Percentiles rank a stretch among this genome's conserved stretches.
These are phyloP conservation scores for Aspergillus sojae DNA, from an alignment of 2,329 filamentous ascomycete species.

Conservation along the genomic window DNA sequence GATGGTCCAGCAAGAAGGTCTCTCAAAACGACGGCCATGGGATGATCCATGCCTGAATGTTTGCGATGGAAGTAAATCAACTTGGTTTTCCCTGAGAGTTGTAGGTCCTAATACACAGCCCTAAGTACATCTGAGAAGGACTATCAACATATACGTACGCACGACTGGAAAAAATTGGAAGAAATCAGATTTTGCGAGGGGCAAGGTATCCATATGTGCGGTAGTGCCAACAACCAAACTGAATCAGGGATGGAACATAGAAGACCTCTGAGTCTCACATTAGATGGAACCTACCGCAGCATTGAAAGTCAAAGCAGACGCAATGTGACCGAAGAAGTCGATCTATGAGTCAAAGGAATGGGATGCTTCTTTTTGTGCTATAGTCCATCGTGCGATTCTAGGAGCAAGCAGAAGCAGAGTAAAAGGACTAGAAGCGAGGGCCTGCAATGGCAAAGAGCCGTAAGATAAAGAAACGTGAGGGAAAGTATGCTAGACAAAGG, in stretches of 20 bases:
- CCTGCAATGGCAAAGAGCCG: not conserved
- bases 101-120: not conserved
- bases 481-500: conserved; percentile 4
- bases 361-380: not conserved
- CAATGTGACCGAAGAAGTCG: not conserved
- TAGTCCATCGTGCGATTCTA: not conserved
- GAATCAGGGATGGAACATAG: not conserved
- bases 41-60: not conserved
- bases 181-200: no score
- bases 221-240: not conserved
- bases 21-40: not conserved
- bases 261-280: not conserved
- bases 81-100: not conserved
- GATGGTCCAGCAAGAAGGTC: not conserved
- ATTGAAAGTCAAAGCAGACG: not conserved
- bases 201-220: not conserved
- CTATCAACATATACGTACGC: not conserved
- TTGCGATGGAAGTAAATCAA: not conserved
- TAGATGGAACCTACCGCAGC: not conserved
- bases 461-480: conserved; percentile 7
- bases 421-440: not conserved
- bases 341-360: not conserved
- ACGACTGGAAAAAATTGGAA: no score
- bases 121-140: not conserved
- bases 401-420: not conserved